These are phyloP conservation scores for Ceriops tagal DNA, from an alignment of 345 rosid genomes.

Conservation along the genomic window DNA sequence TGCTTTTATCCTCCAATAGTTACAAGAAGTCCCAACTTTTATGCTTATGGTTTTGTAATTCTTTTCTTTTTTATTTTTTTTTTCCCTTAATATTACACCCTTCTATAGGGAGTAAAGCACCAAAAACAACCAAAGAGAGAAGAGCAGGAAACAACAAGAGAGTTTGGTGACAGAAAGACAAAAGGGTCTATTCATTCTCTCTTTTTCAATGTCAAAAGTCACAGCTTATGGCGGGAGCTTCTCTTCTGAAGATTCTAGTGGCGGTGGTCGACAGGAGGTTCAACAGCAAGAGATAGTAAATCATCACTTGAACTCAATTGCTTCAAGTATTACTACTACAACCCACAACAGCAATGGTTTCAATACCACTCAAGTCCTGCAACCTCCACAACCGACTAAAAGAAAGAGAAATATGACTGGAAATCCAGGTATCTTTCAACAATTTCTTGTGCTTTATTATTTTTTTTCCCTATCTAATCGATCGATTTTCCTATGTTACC, in stretches of 20 bases:
- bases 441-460: background rate
- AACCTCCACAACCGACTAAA: constrained; percentile 18
- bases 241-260: constrained; percentile 24
- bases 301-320: constrained; percentile 22
- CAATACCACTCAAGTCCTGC: constrained; percentile 9
- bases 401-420: constrained; percentile 47
- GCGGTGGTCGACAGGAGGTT: constrained; percentile 21
- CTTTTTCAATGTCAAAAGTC: constrained; percentile 38
- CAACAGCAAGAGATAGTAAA: constrained; percentile 5
- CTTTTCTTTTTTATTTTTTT: background rate
- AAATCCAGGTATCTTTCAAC: constrained; percentile 33
- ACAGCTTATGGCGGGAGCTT: constrained; percentile 32
- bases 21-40: constrained; percentile 20
- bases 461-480: too few species aligned
- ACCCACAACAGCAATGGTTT: constrained; percentile 26
- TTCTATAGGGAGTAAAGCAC: background rate
- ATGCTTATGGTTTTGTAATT: background rate
- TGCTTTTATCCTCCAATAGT: constrained; percentile 34
- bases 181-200: background rate
- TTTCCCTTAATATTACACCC: background rate
- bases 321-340: constrained; percentile 16
- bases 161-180: constrained; percentile 27
- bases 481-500: too few species aligned
- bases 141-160: constrained; percentile 15
- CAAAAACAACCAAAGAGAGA: constrained; percentile 3